phyloP scores from a whole-genome alignment of 2,329 filamentous ascomycete species.

The Chaetomiaceae sp. region DNA sequence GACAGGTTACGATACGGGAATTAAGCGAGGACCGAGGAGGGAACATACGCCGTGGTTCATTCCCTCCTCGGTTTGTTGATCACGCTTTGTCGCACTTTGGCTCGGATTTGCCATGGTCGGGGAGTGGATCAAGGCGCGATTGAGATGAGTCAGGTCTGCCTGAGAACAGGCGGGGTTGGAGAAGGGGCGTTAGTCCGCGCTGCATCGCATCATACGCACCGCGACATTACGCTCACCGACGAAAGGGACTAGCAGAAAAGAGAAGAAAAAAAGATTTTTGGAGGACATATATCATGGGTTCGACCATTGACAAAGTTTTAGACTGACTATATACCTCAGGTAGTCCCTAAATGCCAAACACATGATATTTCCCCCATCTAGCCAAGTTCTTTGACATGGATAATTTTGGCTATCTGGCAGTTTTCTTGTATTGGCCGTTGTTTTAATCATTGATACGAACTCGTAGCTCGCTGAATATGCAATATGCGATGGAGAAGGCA shows the following conservation, averaged over 20 bases:
- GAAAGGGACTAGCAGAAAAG: neutral
- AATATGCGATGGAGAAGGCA: too few relatives aligned
- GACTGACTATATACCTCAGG: neutral
- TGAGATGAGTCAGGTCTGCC: too few relatives aligned
- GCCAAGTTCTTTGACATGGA: neutral
- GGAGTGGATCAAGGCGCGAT: too few relatives aligned
- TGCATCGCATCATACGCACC: slow-evolving; percentile 4
- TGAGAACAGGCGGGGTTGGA: neutral
- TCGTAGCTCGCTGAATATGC: too few relatives aligned
- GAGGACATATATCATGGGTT: slow-evolving; percentile 14
- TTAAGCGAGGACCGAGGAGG: neutral
- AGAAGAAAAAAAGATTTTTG: slow-evolving; percentile 5
- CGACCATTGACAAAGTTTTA: slow-evolving; percentile 11
- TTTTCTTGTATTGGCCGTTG: too few relatives aligned
- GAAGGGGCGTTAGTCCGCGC: neutral
- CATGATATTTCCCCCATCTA: slow-evolving; percentile 9
- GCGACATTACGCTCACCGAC: neutral
- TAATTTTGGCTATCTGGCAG: too few relatives aligned
- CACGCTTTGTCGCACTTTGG: neutral
- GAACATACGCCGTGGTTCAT: neutral
- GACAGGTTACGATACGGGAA: neutral
- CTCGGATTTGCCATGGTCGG: too few relatives aligned
- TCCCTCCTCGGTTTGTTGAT: neutral
- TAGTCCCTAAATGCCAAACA: slow-evolving; percentile 11
- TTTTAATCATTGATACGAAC: too few relatives aligned